Base-by-base conservation (phyloP, 2,329 filamentous ascomycete species). In the Calonectria henricotiae region DNA sequence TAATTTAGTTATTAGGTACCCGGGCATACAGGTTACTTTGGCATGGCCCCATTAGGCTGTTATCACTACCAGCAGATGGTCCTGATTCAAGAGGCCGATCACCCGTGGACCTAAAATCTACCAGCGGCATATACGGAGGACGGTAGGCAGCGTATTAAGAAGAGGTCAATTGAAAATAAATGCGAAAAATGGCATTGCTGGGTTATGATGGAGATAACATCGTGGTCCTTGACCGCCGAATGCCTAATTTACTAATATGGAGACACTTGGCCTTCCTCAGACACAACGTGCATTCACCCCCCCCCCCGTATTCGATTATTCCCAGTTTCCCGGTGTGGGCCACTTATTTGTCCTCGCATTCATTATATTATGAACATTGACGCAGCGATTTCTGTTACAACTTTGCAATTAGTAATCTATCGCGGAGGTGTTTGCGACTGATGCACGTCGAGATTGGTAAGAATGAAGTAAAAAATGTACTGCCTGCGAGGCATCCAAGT, bases 171-270 rank as follows among this genome's bases (percentile, higher is more conserved):
- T 30, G 27, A 30, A 30, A 4, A 30, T 7, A 30, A 30, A 30
- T 30, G 7, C 27, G 27, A 30, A 30, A 30, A 35, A 46, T 15
- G 15, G 4, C 6, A 30, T 25, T 23, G 7, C 20, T n/a, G 17
- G 1, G 1, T 30, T 30, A 32, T n/a, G 30, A 27, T 12, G 20
- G 44, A 37, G 35, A 51, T 23, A 25, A 41, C 6, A 13, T 17
- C 4, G 11, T 17, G 6, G 13, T 15, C 13, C 12, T 55, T 8
- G n/a, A 25, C 37, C 11, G 12, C 27, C 27, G 27, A 23, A 25
- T 35, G 15, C 32, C 8, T 25, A 63, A 68, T 68, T 68, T 58
- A 23, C 32, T 41, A 47, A 68, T 63, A 58, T 39, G 32, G 65
- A 39, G 20, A 51, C 32, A 5, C 47, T 54, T 44, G 25, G 8